These are phyloP conservation scores for Citrus hindsii DNA, from an alignment of 345 rosid genomes.

Conservation along the genomic window DNA sequence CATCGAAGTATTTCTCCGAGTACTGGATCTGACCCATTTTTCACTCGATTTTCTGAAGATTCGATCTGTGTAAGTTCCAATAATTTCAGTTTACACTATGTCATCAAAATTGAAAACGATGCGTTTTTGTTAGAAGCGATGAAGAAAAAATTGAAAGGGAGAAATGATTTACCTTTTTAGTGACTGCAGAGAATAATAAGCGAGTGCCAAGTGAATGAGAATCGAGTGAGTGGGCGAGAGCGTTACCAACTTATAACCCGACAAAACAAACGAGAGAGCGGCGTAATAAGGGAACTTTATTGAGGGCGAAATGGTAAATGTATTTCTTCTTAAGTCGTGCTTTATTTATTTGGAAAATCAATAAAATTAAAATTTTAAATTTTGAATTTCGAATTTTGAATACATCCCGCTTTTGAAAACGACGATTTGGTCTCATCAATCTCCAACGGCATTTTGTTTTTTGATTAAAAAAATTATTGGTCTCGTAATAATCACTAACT, in stretches of 20 bases:
- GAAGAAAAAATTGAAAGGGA: not conserved
- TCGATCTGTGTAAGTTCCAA: not conserved
- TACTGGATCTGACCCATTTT: constrained; percentile 97
- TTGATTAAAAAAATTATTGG: no score
- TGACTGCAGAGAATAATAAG: not conserved
- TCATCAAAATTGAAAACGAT: not conserved
- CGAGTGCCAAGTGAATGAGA: not conserved
- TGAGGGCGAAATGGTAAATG: constrained; percentile 9
- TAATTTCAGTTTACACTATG: not conserved
- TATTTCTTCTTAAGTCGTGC: not conserved
- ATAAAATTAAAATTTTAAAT: not conserved
- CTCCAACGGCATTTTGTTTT: not conserved
- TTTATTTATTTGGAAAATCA: not conserved
- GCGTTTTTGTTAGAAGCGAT: not conserved
- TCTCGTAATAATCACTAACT: no score
- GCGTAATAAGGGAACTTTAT: not conserved
- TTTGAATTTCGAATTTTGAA: constrained; percentile 34
- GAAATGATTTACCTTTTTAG: not conserved
- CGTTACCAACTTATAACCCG: not conserved
- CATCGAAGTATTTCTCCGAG: constrained; percentile 96
- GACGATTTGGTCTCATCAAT: not conserved
- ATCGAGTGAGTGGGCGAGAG: not conserved
- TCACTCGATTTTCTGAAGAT: not conserved
- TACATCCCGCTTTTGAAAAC: constrained; percentile 30
- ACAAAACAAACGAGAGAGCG: not conserved